phyloP scores from a whole-genome alignment of 179 eudicot genomes.

The Drosera spatulata region DNA sequence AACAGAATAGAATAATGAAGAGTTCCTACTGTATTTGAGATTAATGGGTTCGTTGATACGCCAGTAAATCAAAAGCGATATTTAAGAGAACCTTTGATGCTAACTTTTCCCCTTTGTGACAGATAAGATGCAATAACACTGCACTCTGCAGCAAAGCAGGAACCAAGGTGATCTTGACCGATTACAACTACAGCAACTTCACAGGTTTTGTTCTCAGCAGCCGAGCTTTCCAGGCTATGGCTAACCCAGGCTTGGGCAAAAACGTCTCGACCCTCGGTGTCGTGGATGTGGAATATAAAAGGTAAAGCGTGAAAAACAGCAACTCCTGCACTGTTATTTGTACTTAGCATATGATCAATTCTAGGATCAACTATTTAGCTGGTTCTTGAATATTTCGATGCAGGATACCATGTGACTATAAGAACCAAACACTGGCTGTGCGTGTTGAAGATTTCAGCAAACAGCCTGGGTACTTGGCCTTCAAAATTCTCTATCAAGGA shows the following conservation, averaged over 20 bases:
- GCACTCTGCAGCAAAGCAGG: constrained; percentile 43
- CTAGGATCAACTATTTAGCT: too few species aligned
- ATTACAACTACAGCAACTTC: constrained; percentile 30
- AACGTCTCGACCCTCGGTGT: constrained; percentile 38
- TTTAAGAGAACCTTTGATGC: not conserved
- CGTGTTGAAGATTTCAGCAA: constrained; percentile 1
- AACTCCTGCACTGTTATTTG: too few species aligned
- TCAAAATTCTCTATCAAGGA: not conserved
- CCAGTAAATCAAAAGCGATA: too few species aligned
- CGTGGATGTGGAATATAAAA: constrained; percentile 57
- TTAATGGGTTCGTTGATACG: too few species aligned
- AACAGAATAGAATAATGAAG: too few species aligned
- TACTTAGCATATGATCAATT: too few species aligned
- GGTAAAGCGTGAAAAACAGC: constrained; percentile 18
- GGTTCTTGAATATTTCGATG: too few species aligned
- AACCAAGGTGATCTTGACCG: constrained; percentile 44
- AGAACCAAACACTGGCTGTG: too few species aligned
- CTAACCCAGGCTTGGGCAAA: constrained; percentile 40
- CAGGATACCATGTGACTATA: too few species aligned
- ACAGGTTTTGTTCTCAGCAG: constrained; percentile 65
- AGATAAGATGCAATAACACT: constrained; percentile 57
- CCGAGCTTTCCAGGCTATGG: constrained; percentile 71
- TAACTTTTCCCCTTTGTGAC: not conserved
- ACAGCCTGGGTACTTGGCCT: not conserved
- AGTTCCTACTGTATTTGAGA: too few species aligned